These are phyloP conservation scores for Remersonia thermophila DNA, from an alignment of 2,329 filamentous ascomycete genomes.

Conservation along the genomic window DNA sequence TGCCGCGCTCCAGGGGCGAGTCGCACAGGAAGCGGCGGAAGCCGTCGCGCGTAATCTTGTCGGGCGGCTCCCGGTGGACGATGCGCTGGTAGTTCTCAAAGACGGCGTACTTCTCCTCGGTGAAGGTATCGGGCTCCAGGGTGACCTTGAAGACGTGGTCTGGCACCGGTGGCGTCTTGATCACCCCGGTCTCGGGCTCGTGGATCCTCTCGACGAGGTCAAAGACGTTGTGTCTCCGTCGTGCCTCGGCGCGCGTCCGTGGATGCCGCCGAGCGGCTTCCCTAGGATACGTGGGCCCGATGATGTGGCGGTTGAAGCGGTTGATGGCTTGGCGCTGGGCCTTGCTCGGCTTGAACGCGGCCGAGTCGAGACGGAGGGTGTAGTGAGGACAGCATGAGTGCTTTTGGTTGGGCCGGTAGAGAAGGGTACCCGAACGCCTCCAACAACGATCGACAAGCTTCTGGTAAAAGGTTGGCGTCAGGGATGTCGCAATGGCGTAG, in stretches of 20 bases:
- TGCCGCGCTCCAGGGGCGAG: conserved; percentile 48
- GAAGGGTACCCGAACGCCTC: conserved; percentile 57
- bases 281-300: conserved; percentile 55
- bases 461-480: conserved; percentile 60
- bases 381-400: conserved; percentile 88
- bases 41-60: conserved; percentile 44
- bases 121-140: conserved; percentile 58
- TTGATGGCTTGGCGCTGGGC: conserved; percentile 67
- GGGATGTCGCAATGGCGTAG: conserved; percentile 49
- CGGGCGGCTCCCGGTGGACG: conserved; percentile 55
- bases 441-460: conserved; percentile 61
- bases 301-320: conserved; percentile 55
- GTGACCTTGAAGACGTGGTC: conserved; percentile 57
- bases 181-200: conserved; percentile 46
- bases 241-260: conserved; percentile 52
- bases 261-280: conserved; percentile 53
- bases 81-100: conserved; percentile 64
- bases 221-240: conserved; percentile 54
- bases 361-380: conserved; percentile 60
- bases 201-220: conserved; percentile 55
- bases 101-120: conserved; percentile 61
- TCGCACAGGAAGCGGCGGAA: conserved; percentile 65
- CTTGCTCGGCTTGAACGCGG: conserved; percentile 50
- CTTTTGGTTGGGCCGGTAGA: conserved; percentile 69
- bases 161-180: conserved; percentile 49